Evolutionary conservation across 805 yeast species (phyloP), one percentile per base, ranked within the genome.

Genomic region (Ogataea paraovalis): DNA sequence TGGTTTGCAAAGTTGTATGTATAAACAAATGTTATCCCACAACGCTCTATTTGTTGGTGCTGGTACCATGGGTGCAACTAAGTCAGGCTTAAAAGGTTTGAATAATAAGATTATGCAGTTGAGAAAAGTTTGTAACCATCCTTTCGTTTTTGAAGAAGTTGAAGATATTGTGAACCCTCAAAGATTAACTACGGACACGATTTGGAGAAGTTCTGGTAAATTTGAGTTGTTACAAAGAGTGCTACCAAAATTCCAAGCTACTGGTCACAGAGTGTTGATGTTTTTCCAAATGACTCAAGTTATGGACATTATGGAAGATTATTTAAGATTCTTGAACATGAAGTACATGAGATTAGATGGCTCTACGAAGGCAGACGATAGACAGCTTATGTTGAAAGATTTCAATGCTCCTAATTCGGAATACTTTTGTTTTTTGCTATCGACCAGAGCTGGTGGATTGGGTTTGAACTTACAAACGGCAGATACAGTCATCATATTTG

Each of bases 271-370:
- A 62, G 89, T 86, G 3, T 74, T 87, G 65, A 83, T 87, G 66
- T 87, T 87, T 60, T 87, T 87, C 71, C 95, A 87, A 68, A 87
- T 87, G 95, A 87, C 95, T 0, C 89, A 85, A 61, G 87, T 87
- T 46, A 87, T 87, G 95, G 89, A 86, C 62, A 87, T 87, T 38
- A 86, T 87, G 90, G 95, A 87, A 65, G 95, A 87, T 65, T 87
- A 79, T 64, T 70, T 87, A 58, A 73, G 91, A 56, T 75, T 78
- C 67, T 74, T 77, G 54, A 80, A 75, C 39, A 69, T 86, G 76
- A 80, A 83, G 57, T 87, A 85, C 61, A 70, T 85, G 73, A 75
- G 94, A 69, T 73, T 87, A 50, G 95, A 87, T 70, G 95, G 95
- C 72, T 73, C 81, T 19, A 87, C 95, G 0, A 86, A 86, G 56